A percentile compares a stretch with the other conserved stretches of the same genome.
Evolutionary conservation across 768 basidiomycete species (phyloP).

Genomic region (Hypholoma fasciculare): DNA sequence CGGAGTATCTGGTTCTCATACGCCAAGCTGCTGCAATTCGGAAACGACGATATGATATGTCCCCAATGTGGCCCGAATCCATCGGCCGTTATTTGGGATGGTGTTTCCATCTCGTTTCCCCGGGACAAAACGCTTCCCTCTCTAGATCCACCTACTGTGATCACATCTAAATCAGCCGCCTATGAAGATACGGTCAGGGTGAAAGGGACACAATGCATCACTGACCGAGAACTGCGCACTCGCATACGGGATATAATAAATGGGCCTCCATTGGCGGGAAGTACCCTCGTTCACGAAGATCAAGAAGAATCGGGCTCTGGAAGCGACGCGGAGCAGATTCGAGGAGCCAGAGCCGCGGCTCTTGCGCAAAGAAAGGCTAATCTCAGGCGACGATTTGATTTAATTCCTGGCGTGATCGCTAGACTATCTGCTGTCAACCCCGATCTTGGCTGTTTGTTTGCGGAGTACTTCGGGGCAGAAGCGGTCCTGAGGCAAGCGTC

Average conservation of each 20-base stretch:
- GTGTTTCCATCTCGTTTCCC: background rate
- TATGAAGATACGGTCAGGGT: background rate
- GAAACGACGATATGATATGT: background rate
- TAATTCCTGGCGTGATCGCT: too few relatives aligned
- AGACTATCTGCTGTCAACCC: too few relatives aligned
- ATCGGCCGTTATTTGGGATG: background rate
- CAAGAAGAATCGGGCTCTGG: background rate
- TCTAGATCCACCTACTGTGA: too few relatives aligned
- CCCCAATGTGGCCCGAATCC: background rate
- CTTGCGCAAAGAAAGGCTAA: background rate
- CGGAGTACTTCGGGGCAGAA: too few relatives aligned
- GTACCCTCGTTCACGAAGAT: too few relatives aligned
- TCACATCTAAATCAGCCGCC: too few relatives aligned
- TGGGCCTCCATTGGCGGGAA: too few relatives aligned
- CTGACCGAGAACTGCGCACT: background rate
- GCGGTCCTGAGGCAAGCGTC: too few relatives aligned
- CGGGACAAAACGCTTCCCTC: too few relatives aligned
- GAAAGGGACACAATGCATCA: background rate
- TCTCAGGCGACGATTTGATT: too few relatives aligned
- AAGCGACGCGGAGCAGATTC: background rate
- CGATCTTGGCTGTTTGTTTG: too few relatives aligned
- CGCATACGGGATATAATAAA: background rate
- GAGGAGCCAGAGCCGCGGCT: background rate
- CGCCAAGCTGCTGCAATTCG: background rate
- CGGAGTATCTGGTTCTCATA: background rate